phyloP scores from a whole-genome alignment of 257 asterid genomes.

The Solanum commersonii region DNA sequence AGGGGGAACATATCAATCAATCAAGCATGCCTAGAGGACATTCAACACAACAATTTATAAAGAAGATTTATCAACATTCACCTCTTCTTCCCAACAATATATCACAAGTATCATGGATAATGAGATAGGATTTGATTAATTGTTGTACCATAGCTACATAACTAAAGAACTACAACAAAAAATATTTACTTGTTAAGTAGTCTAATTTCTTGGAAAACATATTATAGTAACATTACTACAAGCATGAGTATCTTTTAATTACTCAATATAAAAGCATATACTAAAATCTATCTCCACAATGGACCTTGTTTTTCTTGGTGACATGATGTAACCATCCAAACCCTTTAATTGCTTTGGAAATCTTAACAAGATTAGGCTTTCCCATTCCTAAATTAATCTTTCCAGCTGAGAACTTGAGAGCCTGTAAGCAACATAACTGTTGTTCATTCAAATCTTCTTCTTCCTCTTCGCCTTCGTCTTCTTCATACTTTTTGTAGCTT shows the following conservation, averaged over 20 bases:
- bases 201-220: background rate
- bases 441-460: constrained; percentile 18
- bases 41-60: background rate
- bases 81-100: background rate
- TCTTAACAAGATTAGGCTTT: constrained; percentile 61
- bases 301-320: constrained; percentile 71
- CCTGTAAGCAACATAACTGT: constrained; percentile 72
- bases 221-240: background rate
- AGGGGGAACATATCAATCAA: background rate
- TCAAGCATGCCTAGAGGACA: background rate
- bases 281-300: constrained; percentile 36
- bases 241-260: background rate
- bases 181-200: constrained; percentile 13
- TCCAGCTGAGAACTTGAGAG: constrained; percentile 62
- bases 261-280: background rate
- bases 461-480: background rate
- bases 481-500: background rate
- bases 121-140: background rate
- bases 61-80: background rate
- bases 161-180: background rate
- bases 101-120: background rate
- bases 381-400: constrained; percentile 77
- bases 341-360: constrained; percentile 76
- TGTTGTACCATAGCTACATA: background rate
- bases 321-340: constrained; percentile 71